Evolutionary conservation across 345 rosid species (phyloP), one percentile per base, ranked within the genome.

Genomic region (Murraya koenigii): DNA sequence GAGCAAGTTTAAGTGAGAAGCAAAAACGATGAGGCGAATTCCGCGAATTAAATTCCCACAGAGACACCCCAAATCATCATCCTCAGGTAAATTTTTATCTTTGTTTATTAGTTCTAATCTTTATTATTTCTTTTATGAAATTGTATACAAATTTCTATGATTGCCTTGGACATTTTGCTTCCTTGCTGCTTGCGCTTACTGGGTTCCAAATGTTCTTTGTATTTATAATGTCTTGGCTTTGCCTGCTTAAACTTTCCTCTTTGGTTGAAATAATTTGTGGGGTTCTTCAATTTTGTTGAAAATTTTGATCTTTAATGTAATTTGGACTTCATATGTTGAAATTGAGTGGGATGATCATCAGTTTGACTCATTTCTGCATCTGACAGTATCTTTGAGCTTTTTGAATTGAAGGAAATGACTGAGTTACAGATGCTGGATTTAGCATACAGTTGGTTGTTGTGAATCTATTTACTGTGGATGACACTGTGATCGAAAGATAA

Each of bases 1-100:
- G 79, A 1, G 63, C 36, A 39, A 71, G 49, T 41, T 41, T 13
- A 47, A 71, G 80, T 41, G 33, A 72, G 63, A 74, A 70, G 81
- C 26, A 49, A 68, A 36, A 54, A 52, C 25, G 62, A 36, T 89
- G 90, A 92, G 79, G 88, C 88, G 93, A 88, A 85, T 90, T 75
- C 90, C 93, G 14, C 88, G 91, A 14, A 92, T 92, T 77, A 90
- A 86, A 78, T 92, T 92, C 83, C 94, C 97, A 19, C 85, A 84
- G 73, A 82, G 94, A 76, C 93, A 88, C 78, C 74, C 68, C 7
- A 55, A 62, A 11, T 35, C 83, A 10, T 75, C 88, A 41, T 19
- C 86, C 23, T 78, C 88, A 20, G 86, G 81, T 78, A 56, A 7
- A 35, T 58, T 58, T 75, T 25, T 60, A 39, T 72, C 32, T 62